Percentiles rank a stretch among this genome's conserved stretches.
Evolutionary conservation across 148 eudicot genomes (phyloP).

Genomic region (Persicaria maculosa): DNA sequence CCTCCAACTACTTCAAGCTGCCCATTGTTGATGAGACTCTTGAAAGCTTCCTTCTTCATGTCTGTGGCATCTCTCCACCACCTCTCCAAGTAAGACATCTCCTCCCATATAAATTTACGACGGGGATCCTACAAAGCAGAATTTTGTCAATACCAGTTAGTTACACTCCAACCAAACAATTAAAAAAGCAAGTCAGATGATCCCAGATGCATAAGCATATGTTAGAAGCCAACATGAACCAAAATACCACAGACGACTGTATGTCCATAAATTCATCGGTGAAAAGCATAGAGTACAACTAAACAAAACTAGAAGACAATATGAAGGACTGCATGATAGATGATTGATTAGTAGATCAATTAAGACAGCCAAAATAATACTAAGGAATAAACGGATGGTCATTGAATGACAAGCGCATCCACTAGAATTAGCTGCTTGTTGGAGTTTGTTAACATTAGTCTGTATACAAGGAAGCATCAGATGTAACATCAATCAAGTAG

Average conservation of each 20-base stretch:
- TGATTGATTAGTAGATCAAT: too few species aligned
- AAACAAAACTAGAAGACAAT: too few species aligned
- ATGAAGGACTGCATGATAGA: too few species aligned
- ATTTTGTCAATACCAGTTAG: neutral
- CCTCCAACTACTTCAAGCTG: slow-evolving; percentile 98
- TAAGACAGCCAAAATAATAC: too few species aligned
- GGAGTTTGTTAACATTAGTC: too few species aligned
- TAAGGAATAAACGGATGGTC: too few species aligned
- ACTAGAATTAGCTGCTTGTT: too few species aligned
- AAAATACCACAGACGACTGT: neutral
- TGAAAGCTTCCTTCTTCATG: slow-evolving; percentile 53
- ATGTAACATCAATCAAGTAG: too few species aligned
- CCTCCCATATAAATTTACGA: slow-evolving; percentile 99
- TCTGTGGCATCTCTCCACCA: slow-evolving; percentile 99
- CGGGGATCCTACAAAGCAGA: slow-evolving; percentile 58
- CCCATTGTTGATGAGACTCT: slow-evolving; percentile 61
- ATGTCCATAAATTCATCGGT: neutral
- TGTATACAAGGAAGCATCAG: too few species aligned
- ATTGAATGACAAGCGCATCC: too few species aligned
- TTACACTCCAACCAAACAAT: slow-evolving; percentile 4
- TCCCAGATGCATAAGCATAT: neutral
- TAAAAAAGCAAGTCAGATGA: neutral
- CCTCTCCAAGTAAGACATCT: slow-evolving; percentile 98
- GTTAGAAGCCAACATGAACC: neutral
- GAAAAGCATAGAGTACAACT: neutral